Percentiles rank a stretch among this genome's conserved stretches.
Conservation (phyloP, 139 green algal genomes). For the Chlamydomonas asymmetrica region DNA sequence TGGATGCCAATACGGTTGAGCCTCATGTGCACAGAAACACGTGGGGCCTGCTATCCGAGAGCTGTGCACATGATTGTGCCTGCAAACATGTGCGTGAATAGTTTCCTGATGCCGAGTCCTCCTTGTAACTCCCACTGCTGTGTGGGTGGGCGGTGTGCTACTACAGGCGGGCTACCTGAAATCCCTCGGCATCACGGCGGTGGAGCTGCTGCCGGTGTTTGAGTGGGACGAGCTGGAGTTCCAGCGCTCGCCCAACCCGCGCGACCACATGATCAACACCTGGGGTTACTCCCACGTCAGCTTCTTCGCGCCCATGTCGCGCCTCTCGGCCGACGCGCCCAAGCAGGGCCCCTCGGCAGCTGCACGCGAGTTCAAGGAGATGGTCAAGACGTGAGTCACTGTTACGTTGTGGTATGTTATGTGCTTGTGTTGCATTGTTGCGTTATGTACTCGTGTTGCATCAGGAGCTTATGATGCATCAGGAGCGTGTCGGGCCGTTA, state of each 20-base stretch:
- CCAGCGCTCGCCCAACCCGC: conserved; percentile 76
- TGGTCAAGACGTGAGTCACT: conserved; percentile 70
- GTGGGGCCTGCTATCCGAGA: too few relatives aligned
- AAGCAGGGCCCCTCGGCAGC: conserved; percentile 62
- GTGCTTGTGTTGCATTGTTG: background rate
- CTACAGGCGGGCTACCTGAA: conserved; percentile 64
- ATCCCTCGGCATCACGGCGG: conserved; percentile 83
- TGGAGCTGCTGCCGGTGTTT: conserved; percentile 93
- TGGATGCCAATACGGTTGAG: too few relatives aligned
- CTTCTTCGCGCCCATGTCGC: conserved; percentile 87
- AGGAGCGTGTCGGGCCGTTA: too few relatives aligned
- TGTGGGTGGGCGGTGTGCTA: too few relatives aligned
- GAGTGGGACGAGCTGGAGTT: conserved; percentile 96
- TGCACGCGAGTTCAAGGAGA: conserved; percentile 87
- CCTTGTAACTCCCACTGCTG: too few relatives aligned
- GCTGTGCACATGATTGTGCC: too few relatives aligned
- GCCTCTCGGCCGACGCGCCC: conserved; percentile 57
- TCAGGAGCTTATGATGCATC: too few relatives aligned
- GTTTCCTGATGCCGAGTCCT: too few relatives aligned
- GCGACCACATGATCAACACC: conserved; percentile 77
- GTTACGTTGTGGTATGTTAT: background rate
- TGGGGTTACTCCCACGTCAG: conserved; percentile 92
- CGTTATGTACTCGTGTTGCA: too few relatives aligned
- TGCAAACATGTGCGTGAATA: too few relatives aligned
- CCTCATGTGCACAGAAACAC: too few relatives aligned